These are phyloP conservation scores for Lichtheimia hyalospora DNA, from an alignment of 371 early-diverging fungal genomes.

Conservation along the genomic window DNA sequence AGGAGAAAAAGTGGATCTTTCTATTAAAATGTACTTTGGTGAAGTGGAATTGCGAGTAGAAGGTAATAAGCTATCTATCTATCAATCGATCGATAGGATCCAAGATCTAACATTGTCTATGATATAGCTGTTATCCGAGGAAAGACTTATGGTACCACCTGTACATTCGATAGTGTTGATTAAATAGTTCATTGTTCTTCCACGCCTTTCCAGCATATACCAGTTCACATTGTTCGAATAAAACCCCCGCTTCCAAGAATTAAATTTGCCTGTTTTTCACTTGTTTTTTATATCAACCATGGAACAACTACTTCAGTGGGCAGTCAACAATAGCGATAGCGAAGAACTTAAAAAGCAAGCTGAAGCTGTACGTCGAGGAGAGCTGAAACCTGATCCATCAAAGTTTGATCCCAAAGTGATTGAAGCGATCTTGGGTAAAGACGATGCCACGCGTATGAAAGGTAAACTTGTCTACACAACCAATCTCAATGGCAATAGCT, in stretches of 20 bases:
- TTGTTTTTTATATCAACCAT: slow-evolving; percentile 26
- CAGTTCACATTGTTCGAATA: too few species aligned
- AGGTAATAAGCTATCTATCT: slow-evolving; percentile 17
- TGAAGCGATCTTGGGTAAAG: slow-evolving; percentile 91
- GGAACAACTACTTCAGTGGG: slow-evolving; percentile 88
- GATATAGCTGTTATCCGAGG: slow-evolving; percentile 44
- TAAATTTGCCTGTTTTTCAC: not conserved
- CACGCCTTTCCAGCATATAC: too few species aligned
- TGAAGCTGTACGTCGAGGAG: slow-evolving; percentile 44
- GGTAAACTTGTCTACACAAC: slow-evolving; percentile 34
- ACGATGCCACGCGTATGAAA: slow-evolving; percentile 85
- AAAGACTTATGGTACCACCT: slow-evolving; percentile 48
- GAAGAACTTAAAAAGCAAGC: slow-evolving; percentile 67
- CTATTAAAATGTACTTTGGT: slow-evolving; percentile 38
- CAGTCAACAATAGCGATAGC: slow-evolving; percentile 76
- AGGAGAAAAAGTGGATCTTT: slow-evolving; percentile 42
- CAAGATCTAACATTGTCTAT: not conserved
- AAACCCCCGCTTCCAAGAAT: not conserved
- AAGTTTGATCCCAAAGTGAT: slow-evolving; percentile 77
- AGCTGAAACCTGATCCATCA: slow-evolving; percentile 34
- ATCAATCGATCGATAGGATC: too few species aligned
- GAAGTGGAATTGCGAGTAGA: slow-evolving; percentile 51
- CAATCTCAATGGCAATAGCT: too few species aligned
- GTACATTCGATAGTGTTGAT: slow-evolving; percentile 42
- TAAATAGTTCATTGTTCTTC: slow-evolving; percentile 6